Percentiles rank a stretch among this genome's conserved stretches.
Conservation (phyloP, 306 rosid species). For the Trifolium dubium region DNA sequence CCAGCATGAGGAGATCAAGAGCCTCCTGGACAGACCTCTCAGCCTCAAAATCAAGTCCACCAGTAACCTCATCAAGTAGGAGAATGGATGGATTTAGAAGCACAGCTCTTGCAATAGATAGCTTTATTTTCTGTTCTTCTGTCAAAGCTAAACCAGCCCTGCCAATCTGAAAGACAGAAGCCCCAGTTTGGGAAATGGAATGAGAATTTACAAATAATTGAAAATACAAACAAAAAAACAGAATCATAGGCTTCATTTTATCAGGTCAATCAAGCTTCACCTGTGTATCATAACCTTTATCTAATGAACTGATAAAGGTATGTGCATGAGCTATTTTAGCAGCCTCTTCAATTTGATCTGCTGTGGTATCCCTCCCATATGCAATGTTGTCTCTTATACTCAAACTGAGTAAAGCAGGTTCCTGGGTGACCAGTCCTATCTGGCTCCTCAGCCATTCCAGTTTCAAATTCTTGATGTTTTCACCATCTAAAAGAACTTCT, state of each 20-base stretch:
- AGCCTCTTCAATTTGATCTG: conserved; percentile 99
- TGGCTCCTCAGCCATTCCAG: conserved; percentile 98
- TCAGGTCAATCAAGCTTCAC: conserved; percentile 53
- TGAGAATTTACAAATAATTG: conserved; percentile 22
- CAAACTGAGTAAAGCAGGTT: conserved; percentile 96
- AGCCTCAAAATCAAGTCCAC: conserved; percentile 99
- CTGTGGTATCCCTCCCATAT: conserved; percentile 88
- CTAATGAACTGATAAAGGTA: conserved; percentile 92
- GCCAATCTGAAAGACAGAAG: conserved; percentile 78
- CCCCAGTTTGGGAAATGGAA: conserved; percentile 20
- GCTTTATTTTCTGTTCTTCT: conserved; percentile 95
- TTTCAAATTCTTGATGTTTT: conserved; percentile 88
- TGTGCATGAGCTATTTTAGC: conserved; percentile 99
- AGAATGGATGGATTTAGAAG: conserved; percentile 96
- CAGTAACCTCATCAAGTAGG: conserved; percentile 98
- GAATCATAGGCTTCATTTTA: conserved; percentile 21
- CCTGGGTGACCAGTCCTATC: conserved; percentile 98
- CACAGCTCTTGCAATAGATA: conserved; percentile 97
- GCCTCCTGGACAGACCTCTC: conserved; percentile 98
- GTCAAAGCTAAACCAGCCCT: conserved; percentile 88
- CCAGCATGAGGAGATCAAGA: conserved; percentile 96
- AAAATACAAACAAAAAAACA: conserved; percentile 24
- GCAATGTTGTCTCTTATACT: conserved; percentile 99
- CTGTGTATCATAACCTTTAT: conserved; percentile 90
- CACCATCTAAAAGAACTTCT: conserved; percentile 99